Base-by-base conservation (phyloP, 306 rosid genomes). In the Prunus mongolica region DNA sequence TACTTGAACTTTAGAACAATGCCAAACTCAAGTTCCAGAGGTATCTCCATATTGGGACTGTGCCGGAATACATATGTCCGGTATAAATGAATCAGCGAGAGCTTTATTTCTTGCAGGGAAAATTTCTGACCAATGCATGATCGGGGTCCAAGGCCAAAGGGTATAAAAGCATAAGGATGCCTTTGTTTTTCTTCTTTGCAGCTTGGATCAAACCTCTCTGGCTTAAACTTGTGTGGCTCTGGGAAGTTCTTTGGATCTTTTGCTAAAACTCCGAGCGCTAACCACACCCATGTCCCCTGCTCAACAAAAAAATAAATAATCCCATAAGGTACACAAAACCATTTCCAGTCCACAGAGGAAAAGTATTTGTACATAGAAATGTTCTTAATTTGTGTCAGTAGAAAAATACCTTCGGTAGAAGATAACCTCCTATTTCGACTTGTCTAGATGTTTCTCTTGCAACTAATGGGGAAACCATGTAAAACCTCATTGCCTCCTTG, bases 271-370 rank as follows among this genome's bases (percentile, higher is more conserved):
- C 99, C 99, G 18, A 79, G 92, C 4, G 98, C 93, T 72, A 92
- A 77, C 99, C 99, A 95, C 13, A 95, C 96, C 98, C 98, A 94
- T 28, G 97, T 90, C 2, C 98, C 97, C 98, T 94, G 85, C 78
- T 73, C 83, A 69, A 15, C 45, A 41, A 67, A 61, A 60, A 60
- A 52, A 50, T 2, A 44, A 52, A 75, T 62, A 0, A 66, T 79
- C 46, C 78, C 65, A 32, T 18, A 51, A 54, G 49, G 5, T 16
- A 50, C 27, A 51, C 3, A 2, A 65, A 30, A 46, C 68, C 19
- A 20, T n/a, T 64, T 20, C 30, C 28, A 56, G 62, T 13, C 38
- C 6, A 63, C 14, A 46, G 1, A 11, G 2, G 49, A 16, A 3
- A 14, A 47, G 55, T 16, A 4, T 12, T 4, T 19, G 13, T 9